Percentiles rank a stretch among this genome's conserved stretches.
Evolutionary conservation across 2,329 filamentous ascomycete species (phyloP).

Genomic region (Dactylellina drechsleri): DNA sequence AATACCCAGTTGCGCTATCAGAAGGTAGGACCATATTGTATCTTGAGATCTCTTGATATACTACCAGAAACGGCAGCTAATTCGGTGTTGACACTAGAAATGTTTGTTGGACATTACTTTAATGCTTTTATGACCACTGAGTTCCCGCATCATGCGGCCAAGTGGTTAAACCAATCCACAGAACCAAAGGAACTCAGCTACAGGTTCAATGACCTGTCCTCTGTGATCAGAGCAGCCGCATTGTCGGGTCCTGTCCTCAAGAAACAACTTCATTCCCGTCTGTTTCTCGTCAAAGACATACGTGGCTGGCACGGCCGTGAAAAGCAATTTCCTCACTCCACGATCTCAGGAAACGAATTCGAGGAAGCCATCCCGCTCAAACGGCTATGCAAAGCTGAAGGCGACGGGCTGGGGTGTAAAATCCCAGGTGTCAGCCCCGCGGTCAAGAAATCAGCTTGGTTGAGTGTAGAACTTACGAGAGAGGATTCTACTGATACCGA

Average conservation of each 20-base stretch:
- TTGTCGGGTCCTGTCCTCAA: constrained; percentile 10
- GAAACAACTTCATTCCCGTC: constrained; percentile 11
- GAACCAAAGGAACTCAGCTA: constrained; percentile 19
- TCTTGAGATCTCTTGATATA: too few relatives aligned
- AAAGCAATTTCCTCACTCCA: constrained; percentile 13
- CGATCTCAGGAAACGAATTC: constrained; percentile 23
- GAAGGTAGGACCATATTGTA: constrained; percentile 15
- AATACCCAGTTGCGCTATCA: constrained; percentile 10
- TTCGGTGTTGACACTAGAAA: constrained; percentile 6
- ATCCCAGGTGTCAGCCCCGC: constrained; percentile 12
- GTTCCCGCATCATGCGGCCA: constrained; percentile 34
- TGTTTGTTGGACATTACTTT: constrained; percentile 34
- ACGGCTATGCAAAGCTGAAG: constrained; percentile 1
- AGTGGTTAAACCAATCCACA: constrained; percentile 15
- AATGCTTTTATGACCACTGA: constrained; percentile 41
- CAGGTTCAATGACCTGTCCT: constrained; percentile 30
- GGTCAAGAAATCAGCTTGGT: constrained; percentile 33
- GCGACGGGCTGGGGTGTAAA: constrained; percentile 29
- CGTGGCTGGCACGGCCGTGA: constrained; percentile 30
- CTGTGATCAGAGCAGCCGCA: constrained; percentile 11
- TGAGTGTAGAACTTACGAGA: constrained; percentile 28
- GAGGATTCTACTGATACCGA: constrained; percentile 35
- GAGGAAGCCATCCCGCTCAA: constrained; percentile 34
- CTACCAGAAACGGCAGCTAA: neutral
- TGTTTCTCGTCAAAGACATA: constrained; percentile 26